A percentile compares a stretch with the other conserved stretches of the same genome.
These are phyloP conservation scores for Lasiodiplodia citricola DNA, from an alignment of 2,329 filamentous ascomycete species.

Conservation along the genomic window DNA sequence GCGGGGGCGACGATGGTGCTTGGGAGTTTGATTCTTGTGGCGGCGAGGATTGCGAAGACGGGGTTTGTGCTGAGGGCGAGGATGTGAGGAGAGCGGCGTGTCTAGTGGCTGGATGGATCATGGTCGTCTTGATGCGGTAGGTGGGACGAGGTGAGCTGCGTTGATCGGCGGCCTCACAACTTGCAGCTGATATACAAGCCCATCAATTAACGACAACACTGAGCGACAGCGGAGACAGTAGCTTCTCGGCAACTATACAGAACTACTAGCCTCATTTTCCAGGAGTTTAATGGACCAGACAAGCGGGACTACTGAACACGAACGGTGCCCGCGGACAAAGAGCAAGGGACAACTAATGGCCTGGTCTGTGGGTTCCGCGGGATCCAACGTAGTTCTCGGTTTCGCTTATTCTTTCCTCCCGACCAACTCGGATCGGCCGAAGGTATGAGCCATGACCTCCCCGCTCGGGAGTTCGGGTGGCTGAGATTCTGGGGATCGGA, in stretches of 20 bases:
- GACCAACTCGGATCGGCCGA: background rate
- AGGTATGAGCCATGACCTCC: background rate
- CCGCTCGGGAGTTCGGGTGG: background rate
- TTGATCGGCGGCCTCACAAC: background rate
- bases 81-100: background rate
- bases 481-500: background rate
- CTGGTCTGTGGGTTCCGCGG: background rate
- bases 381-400: background rate
- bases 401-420: background rate
- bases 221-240: background rate
- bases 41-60: slow-evolving; percentile 13
- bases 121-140: background rate
- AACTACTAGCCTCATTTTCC: background rate
- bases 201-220: background rate
- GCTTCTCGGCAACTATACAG: background rate
- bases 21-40: slow-evolving; percentile 36
- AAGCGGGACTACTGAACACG: background rate
- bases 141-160: background rate
- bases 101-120: too few relatives aligned
- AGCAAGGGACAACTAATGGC: background rate
- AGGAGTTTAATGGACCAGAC: background rate
- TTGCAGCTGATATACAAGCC: background rate
- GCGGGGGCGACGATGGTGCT: slow-evolving; percentile 48
- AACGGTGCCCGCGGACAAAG: background rate
- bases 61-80: background rate